Evolutionary conservation across 2,329 filamentous ascomycete genomes (phyloP), one percentile per base, ranked within the genome.

Genomic region (Xylaria sp.): DNA sequence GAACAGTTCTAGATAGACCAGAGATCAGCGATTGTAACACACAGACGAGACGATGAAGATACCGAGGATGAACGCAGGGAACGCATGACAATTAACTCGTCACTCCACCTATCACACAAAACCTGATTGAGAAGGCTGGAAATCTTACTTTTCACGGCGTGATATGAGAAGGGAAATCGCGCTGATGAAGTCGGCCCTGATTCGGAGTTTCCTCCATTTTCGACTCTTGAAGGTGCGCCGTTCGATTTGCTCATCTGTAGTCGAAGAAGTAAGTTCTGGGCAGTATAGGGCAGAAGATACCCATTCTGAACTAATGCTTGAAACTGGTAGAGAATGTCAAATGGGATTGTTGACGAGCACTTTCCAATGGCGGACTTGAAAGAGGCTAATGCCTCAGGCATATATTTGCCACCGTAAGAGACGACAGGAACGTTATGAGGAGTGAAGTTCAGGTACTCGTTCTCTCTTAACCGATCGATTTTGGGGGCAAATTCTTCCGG

Each of bases 261-360:
- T 1, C 81, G 71, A 0, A 79, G 75, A 1, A 89, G 76, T 5
- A 93, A 74, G 1, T 75, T 69, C 0, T 81, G 55, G 0, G 88
- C 86, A 1, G 80, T 85, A 0, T 75, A 72, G 0, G 91, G 91
- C 13, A 87, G 81, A 1, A 93, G 81, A 63, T 86, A 88, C 25
- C 87, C 88, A 71, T 92, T 91, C 73, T 85, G 83, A 0, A 89
- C 87, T 5, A 94, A 79, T 18, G 84, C 85, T 60, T 91, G 85
- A 5, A 92, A 80, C 72, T 92, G 90, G 73, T 89, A 92, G 5
- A 87, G 81, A 0, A 90, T 74, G 0, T 79, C 76, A 70, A 89
- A 92, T 5, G 86, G 80, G 65, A 88, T 63, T 54, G 77, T 77
- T 1, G 72, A 60, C 18, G 79, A 71, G 73, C 77, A 72, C 60